phyloP scores from a whole-genome alignment of 192 early-diverging fungal genomes.

The Coemansia sp. region DNA sequence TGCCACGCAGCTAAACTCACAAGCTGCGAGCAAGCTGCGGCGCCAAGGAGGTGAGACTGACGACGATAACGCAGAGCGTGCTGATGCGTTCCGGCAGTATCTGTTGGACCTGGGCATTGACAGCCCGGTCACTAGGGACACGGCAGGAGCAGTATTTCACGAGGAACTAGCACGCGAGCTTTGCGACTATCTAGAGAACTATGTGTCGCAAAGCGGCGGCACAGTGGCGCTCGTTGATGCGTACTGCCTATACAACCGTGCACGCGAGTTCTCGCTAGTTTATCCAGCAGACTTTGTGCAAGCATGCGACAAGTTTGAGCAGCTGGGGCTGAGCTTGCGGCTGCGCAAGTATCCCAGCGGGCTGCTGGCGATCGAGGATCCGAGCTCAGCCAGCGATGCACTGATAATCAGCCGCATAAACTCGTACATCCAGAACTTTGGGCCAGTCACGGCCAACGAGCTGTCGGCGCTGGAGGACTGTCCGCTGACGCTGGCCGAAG shows the following conservation, averaged over 20 bases:
- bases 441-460: slow-evolving; percentile 68
- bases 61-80: slow-evolving; percentile 30
- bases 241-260: slow-evolving; percentile 94
- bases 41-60: slow-evolving; percentile 22
- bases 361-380: slow-evolving; percentile 72
- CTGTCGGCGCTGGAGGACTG: slow-evolving; percentile 60
- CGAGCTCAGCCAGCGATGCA: slow-evolving; percentile 64
- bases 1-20: slow-evolving; percentile 50
- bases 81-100: slow-evolving; percentile 55
- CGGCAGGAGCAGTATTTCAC: slow-evolving; percentile 83
- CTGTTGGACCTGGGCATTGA: slow-evolving; percentile 88
- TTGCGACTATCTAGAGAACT: slow-evolving; percentile 73
- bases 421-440: slow-evolving; percentile 51
- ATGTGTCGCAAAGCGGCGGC: slow-evolving; percentile 64
- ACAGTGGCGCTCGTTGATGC: slow-evolving; percentile 85
- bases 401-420: slow-evolving; percentile 61
- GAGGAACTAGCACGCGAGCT: slow-evolving; percentile 85
- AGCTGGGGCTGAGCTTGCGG: slow-evolving; percentile 68
- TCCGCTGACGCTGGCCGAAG: slow-evolving; percentile 42
- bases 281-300: slow-evolving; percentile 92
- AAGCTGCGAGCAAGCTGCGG: slow-evolving; percentile 44
- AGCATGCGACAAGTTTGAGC: slow-evolving; percentile 68
- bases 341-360: slow-evolving; percentile 80
- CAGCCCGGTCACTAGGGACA: slow-evolving; percentile 87
- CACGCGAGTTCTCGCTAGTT: slow-evolving; percentile 82